These are phyloP conservation scores for Calcarisporium arbuscula DNA, from an alignment of 2,329 filamentous ascomycete genomes.

Conservation along the genomic window DNA sequence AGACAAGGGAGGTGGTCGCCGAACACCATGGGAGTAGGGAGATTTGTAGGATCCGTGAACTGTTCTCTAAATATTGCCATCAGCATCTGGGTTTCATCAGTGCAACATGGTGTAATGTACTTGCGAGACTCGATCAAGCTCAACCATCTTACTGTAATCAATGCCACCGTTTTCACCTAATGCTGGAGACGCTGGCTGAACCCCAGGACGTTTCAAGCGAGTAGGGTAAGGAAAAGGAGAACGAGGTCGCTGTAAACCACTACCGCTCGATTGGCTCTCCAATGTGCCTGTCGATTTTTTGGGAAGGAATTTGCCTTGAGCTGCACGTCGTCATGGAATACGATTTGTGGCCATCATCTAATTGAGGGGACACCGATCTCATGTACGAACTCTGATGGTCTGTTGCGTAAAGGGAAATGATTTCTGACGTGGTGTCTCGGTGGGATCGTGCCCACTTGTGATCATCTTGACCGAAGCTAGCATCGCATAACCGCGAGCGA, in stretches of 20 bases:
- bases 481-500: constrained; percentile 24
- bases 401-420: constrained; percentile 49
- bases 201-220: constrained; percentile 47
- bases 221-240: constrained; percentile 55
- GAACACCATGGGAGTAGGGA: constrained; percentile 26
- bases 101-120: constrained; percentile 19
- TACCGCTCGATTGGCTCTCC: constrained; percentile 38
- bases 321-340: constrained; percentile 50
- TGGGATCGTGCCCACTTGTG: constrained; percentile 40
- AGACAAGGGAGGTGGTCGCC: constrained; percentile 31
- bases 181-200: constrained; percentile 43
- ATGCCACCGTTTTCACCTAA: constrained; percentile 39
- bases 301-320: constrained; percentile 38
- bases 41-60: constrained; percentile 35
- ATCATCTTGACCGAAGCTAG: constrained; percentile 30
- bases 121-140: constrained; percentile 40
- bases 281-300: constrained; percentile 42
- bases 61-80: constrained; percentile 35
- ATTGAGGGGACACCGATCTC: constrained; percentile 34
- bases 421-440: constrained; percentile 47
- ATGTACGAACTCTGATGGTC: constrained; percentile 39
- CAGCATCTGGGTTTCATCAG: background rate
- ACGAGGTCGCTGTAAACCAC: constrained; percentile 43
- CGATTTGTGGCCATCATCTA: constrained; percentile 42
- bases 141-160: constrained; percentile 45